Percentiles rank a stretch among this genome's conserved stretches.
These are phyloP conservation scores for Mucor piriformis DNA, from an alignment of 371 early-diverging fungal species.

Conservation along the genomic window DNA sequence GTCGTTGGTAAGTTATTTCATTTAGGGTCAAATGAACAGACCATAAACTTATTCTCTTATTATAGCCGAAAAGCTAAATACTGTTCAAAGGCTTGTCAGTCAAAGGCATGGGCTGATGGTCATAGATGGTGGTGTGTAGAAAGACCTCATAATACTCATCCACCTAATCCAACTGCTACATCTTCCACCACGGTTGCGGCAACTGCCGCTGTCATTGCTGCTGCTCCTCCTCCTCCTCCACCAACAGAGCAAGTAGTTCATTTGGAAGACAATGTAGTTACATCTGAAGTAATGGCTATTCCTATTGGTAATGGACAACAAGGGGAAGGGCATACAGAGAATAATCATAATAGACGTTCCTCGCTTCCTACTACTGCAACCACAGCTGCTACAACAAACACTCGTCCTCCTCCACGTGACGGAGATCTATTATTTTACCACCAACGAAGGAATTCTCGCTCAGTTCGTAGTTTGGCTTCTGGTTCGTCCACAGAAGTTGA, in stretches of 20 bases:
- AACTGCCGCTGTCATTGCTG: conserved; percentile 33
- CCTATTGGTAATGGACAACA: conserved; percentile 23
- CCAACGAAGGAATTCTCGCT: conserved; percentile 30
- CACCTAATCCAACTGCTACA: conserved; percentile 31
- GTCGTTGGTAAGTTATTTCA: conserved; percentile 55
- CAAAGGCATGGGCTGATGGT: conserved; percentile 77
- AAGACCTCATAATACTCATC: conserved; percentile 43
- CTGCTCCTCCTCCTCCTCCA: conserved; percentile 34
- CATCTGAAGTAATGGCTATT: conserved; percentile 31
- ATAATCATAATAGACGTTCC: conserved; percentile 19
- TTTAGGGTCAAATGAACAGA: not conserved
- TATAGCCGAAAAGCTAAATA: conserved; percentile 75
- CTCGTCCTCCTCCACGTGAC: conserved; percentile 21
- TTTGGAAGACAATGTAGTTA: conserved; percentile 25
- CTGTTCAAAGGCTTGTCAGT: conserved; percentile 76
- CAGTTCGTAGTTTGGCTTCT: conserved; percentile 29
- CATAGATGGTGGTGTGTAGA: conserved; percentile 84
- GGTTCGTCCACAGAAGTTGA: conserved; percentile 41
- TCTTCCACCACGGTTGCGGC: conserved; percentile 40
- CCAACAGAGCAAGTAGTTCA: conserved; percentile 41
- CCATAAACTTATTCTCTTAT: not conserved
- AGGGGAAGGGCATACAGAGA: conserved; percentile 8
- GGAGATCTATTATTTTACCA: conserved; percentile 32
- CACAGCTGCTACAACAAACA: conserved; percentile 1
- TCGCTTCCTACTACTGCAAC: conserved; percentile 21